phyloP scores from a whole-genome alignment of 352 stramenopile genomes.

The Phytophthora cactorum region DNA sequence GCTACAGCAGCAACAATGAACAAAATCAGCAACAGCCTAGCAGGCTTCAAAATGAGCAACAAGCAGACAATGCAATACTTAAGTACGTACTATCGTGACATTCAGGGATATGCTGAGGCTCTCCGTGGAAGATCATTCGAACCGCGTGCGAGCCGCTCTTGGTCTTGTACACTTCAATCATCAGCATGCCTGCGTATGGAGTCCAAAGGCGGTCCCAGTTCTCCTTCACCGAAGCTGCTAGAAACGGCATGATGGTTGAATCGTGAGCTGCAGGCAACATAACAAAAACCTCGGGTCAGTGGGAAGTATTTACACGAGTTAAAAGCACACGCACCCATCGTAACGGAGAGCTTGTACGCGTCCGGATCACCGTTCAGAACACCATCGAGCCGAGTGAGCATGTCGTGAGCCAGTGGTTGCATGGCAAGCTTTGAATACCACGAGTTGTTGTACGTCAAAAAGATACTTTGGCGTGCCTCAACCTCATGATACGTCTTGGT shows the following conservation, averaged over 20 bases:
- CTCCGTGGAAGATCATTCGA: constrained; percentile 79
- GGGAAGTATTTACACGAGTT: background rate
- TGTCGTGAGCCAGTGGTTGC: constrained; percentile 81
- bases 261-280: constrained; percentile 52
- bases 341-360: constrained; percentile 72
- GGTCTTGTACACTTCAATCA: constrained; percentile 85
- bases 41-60: background rate
- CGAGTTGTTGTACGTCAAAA: constrained; percentile 79
- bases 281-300: constrained; percentile 1
- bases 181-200: constrained; percentile 79
- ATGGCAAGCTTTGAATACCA: constrained; percentile 87
- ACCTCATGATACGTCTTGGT: constrained; percentile 81
- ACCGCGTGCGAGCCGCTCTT: constrained; percentile 58
- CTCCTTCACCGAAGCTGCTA: constrained; percentile 69
- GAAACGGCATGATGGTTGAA: constrained; percentile 88
- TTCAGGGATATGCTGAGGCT: constrained; percentile 72
- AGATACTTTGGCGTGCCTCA: constrained; percentile 66
- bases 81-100: constrained; percentile 73
- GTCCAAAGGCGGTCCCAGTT: constrained; percentile 88
- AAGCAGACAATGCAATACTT: constrained; percentile 3
- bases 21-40: constrained; percentile 10
- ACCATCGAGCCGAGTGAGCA: constrained; percentile 65
- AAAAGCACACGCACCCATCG: constrained; percentile 61
- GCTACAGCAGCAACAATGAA: constrained; percentile 16
- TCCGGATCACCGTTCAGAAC: constrained; percentile 45